Base-by-base conservation (phyloP, 140 eudicot species). In the Flaveria floridana region DNA sequence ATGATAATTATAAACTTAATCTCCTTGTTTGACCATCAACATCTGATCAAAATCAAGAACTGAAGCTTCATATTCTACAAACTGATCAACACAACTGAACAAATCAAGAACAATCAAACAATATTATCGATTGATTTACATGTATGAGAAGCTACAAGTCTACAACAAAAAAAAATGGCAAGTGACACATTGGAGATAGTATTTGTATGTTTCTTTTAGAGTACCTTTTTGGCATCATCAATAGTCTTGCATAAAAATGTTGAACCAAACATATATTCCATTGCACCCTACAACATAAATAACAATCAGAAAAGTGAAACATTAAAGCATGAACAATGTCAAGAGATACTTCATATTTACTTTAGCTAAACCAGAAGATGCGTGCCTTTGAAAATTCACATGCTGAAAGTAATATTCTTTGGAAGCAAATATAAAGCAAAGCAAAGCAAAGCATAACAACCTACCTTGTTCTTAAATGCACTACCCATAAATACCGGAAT, bases 401-500 rank as follows among this genome's bases (percentile, higher is more conserved):
- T 42, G 71, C 71, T 28, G 18, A 3, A 30, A 59, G 30, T 37
- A 28, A 1, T 15, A 46, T 30, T 16, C 62, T 7, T 47, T 48
- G 34, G 10, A 57, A 67, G 14, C 0, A 50, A 50, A 30, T 7
- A 44, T 2, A 41, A 46, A 46, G 34, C 12, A 59, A 47, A 19
- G 10, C 10, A 61, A 47, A 19, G 10, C 19, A 42, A 21, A 21
- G 23, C 23, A 21, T 21, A 21, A 21, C 23, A 41, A 68, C 14
- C 61, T 78, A 94, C 99, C 97, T 94, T 94, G 81, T 94, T 94
- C 82, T 94, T 94, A 78, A 94, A 94, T 47, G 99, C 99, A 83
- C 99, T 94, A 46, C 99, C 99, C 99, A 94, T 94, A 73, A 94
- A 94, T 44, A 94, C 96, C 18, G 99, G 99, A 79, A 94, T 91